Percentiles rank a stretch among this genome's conserved stretches.
Conservation (phyloP, 306 rosid genomes). For the Dalbergia oliveri region DNA sequence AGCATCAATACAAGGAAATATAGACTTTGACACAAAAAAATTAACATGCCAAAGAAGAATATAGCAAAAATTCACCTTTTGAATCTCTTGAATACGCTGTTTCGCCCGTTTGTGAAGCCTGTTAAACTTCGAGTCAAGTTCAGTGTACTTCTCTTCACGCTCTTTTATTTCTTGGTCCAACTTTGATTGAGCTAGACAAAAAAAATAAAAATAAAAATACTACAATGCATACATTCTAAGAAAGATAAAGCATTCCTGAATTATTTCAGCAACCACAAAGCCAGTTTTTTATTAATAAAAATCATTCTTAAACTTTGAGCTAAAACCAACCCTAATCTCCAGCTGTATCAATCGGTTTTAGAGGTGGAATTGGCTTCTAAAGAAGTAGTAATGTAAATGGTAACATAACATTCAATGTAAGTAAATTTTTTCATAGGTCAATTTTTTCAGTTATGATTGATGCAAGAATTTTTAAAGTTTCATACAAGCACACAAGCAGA, state of each 20-base stretch:
- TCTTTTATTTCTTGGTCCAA: conserved; percentile 86
- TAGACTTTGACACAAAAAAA: conserved; percentile 5
- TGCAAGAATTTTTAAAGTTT: conserved; percentile 24
- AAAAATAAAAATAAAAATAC: conserved; percentile 34
- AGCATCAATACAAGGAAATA: conserved; percentile 36
- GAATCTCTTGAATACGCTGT: conserved; percentile 97
- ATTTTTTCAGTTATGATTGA: conserved; percentile 26
- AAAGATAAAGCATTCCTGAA: conserved; percentile 30
- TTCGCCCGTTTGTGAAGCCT: conserved; percentile 99
- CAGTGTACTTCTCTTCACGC: conserved; percentile 91
- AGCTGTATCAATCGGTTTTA: conserved; percentile 36
- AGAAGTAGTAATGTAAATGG: conserved; percentile 17
- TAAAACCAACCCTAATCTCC: conserved; percentile 34
- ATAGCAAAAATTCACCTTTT: conserved; percentile 66
- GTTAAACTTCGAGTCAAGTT: conserved; percentile 86
- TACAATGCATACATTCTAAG: conserved; percentile 49
- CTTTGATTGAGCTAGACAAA: conserved; percentile 72
- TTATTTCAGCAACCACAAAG: conserved; percentile 17
- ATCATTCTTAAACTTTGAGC: conserved; percentile 31
- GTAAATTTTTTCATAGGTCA: conserved; percentile 18
- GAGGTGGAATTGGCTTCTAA: conserved; percentile 22
- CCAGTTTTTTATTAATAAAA: not conserved
- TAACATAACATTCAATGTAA: conserved; percentile 28
- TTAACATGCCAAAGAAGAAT: conserved; percentile 37
- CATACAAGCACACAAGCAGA: conserved; percentile 26